Conservation (phyloP, 495 filamentous ascomycete genomes). For the Glonium stellatum region DNA sequence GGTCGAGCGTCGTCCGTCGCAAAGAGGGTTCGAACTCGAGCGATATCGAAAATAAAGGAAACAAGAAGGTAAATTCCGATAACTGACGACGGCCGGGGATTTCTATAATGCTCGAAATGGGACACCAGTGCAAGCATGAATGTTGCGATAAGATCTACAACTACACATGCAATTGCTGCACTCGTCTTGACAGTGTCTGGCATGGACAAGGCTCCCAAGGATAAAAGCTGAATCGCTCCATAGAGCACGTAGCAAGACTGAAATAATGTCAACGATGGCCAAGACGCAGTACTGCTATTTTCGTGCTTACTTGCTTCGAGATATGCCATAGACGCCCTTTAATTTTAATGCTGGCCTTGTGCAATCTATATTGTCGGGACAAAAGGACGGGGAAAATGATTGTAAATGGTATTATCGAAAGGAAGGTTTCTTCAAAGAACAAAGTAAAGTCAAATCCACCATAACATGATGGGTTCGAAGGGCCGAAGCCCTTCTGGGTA, state of each 20-base stretch:
- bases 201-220: slow-evolving; percentile 11
- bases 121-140: slow-evolving; percentile 12
- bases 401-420: slow-evolving; percentile 15
- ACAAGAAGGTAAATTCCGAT: slow-evolving; percentile 8
- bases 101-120: slow-evolving; percentile 14
- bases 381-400: slow-evolving; percentile 8
- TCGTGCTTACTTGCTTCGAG: slow-evolving; percentile 9
- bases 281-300: background rate
- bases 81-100: slow-evolving; percentile 7
- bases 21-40: slow-evolving; percentile 11
- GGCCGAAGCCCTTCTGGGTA: slow-evolving; percentile 12
- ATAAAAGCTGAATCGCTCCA: slow-evolving; percentile 11
- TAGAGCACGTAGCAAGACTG: slow-evolving; percentile 11
- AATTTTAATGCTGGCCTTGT: slow-evolving; percentile 8
- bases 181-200: slow-evolving; percentile 12
- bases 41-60: slow-evolving; percentile 7
- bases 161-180: slow-evolving; percentile 2
- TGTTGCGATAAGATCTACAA: slow-evolving; percentile 10
- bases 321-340: slow-evolving; percentile 10
- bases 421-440: slow-evolving; percentile 14
- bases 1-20: slow-evolving; percentile 6
- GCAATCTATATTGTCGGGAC: slow-evolving; percentile 5
- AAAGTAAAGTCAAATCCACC: slow-evolving; percentile 17
- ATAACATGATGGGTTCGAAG: slow-evolving; percentile 9
- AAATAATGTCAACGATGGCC: background rate